Percentiles rank a stretch among this genome's conserved stretches.
These are phyloP conservation scores for Blastobotrys niveus DNA, from an alignment of 1,139 yeast species.

Conservation along the genomic window DNA sequence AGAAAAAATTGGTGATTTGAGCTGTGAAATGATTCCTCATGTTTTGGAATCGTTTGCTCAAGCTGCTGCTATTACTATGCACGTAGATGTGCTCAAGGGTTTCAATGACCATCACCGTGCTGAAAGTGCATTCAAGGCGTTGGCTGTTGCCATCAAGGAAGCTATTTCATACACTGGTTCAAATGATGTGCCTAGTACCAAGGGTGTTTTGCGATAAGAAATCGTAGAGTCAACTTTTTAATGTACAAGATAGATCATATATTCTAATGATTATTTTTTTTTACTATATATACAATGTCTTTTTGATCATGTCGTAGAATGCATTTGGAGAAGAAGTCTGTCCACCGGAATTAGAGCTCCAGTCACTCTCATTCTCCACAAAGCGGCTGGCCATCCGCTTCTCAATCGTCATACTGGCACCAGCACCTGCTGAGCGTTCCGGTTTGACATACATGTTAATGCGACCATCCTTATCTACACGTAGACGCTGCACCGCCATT, in stretches of 20 bases:
- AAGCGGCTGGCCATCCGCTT: not conserved
- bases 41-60: slow-evolving; percentile 91
- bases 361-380: too few species aligned
- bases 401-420: not conserved
- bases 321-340: not conserved
- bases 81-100: slow-evolving; percentile 91
- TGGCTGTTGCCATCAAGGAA: slow-evolving; percentile 86
- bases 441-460: slow-evolving; percentile 6
- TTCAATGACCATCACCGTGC: slow-evolving; percentile 94
- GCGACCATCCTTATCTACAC: not conserved
- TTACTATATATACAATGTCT: slow-evolving; percentile 12
- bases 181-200: slow-evolving; percentile 90
- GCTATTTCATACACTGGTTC: slow-evolving; percentile 80
- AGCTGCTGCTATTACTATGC: slow-evolving; percentile 83
- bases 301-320: slow-evolving; percentile 14
- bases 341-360: too few species aligned
- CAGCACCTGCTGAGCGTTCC: not conserved
- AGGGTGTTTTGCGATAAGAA: slow-evolving; percentile 62
- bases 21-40: slow-evolving; percentile 96
- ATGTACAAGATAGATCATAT: not conserved
- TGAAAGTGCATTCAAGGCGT: slow-evolving; percentile 92
- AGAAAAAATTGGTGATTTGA: slow-evolving; percentile 86
- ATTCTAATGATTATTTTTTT: not conserved
- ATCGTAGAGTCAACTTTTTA: not conserved
- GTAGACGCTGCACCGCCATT: slow-evolving; percentile 1